Base-by-base conservation (phyloP, 2,329 filamentous ascomycete species). In the Sphaerulina musiva region DNA sequence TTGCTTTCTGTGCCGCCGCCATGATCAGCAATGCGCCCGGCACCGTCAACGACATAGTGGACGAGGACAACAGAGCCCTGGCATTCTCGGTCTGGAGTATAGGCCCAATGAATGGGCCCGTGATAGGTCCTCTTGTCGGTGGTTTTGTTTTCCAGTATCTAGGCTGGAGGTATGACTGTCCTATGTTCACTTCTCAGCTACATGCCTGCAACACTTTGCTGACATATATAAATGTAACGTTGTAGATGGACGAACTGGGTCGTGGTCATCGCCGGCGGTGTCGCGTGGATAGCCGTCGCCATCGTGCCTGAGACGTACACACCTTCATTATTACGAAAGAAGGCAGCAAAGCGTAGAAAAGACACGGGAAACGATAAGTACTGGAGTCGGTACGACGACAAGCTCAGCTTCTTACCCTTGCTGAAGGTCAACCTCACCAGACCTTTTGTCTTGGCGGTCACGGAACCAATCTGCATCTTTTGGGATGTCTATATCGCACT, bases 11-110 rank as follows among this genome's bases (percentile, higher is more conserved):
- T 48, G 86, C 88, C 3, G 81, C 87, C 5, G 88, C 86, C 41
- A 86, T 95, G 81, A 84, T 95, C 26, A 82, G 84, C 10, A 95
- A 95, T 66, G 82, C 86, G 1, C 89, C 90, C 0, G 91, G 90
- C 2, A 89, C 85, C 6, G 80, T 95, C 9, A 84, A 87, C 29
- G 91, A 96, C 68, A 85, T 95, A 47, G 83, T 88, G n/a, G 78
- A 80, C 11, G 87, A 92, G 44, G 83, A 95, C 46, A 83, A 87
- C 64, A 83, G 91, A 12, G 88, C 89, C 2, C 73, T 93, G n/a
- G 85, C 85, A 41, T 89, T 95, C 71, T 88, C 84, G 4, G 77
- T 95, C 34, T 95, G 89, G 83, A 82, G 79, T 57, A 83, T 95
- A 51, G 90, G 89, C 0, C 90, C 91, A 0, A 80, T 95, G 69